Evolutionary conservation across 2,329 filamentous ascomycete species (phyloP).

Genomic region (Xylaria arbuscula): DNA sequence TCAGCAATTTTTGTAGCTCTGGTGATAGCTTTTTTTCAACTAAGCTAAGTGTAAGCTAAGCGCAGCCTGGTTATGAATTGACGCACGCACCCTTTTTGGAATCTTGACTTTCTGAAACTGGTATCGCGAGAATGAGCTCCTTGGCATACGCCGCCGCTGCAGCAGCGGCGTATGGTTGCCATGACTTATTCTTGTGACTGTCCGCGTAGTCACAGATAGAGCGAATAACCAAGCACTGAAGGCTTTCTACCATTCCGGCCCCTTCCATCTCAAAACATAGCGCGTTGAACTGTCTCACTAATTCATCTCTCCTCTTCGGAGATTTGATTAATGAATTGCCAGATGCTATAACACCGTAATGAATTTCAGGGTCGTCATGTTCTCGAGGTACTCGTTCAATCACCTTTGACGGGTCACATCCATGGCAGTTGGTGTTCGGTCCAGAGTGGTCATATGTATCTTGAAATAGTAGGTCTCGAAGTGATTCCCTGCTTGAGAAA

Average conservation of each 20-base stretch:
- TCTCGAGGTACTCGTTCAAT: neutral
- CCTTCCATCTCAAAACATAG: constrained; percentile 39
- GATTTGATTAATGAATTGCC: constrained; percentile 33
- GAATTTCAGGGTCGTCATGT: constrained; percentile 15
- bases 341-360: constrained; percentile 39
- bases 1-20: neutral
- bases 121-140: constrained; percentile 1
- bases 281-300: constrained; percentile 5
- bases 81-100: neutral
- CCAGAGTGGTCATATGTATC: constrained; percentile 13
- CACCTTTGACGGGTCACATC: constrained; percentile 12
- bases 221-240: constrained; percentile 31
- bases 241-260: constrained; percentile 21
- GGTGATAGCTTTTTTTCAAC: neutral
- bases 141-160: constrained; percentile 20
- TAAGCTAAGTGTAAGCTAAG: constrained; percentile 3
- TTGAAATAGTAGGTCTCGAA: constrained; percentile 16
- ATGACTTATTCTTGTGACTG: constrained; percentile 29
- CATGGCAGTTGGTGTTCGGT: neutral
- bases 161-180: constrained; percentile 29
- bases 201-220: constrained; percentile 32
- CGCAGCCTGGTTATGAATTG: neutral
- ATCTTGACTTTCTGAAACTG: neutral
- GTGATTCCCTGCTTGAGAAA: neutral
- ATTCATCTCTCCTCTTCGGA: constrained; percentile 19